Evolutionary conservation across 768 basidiomycete species (phyloP), one percentile per base, ranked within the genome.

Genomic region (Suillus fuscotomentosus): DNA sequence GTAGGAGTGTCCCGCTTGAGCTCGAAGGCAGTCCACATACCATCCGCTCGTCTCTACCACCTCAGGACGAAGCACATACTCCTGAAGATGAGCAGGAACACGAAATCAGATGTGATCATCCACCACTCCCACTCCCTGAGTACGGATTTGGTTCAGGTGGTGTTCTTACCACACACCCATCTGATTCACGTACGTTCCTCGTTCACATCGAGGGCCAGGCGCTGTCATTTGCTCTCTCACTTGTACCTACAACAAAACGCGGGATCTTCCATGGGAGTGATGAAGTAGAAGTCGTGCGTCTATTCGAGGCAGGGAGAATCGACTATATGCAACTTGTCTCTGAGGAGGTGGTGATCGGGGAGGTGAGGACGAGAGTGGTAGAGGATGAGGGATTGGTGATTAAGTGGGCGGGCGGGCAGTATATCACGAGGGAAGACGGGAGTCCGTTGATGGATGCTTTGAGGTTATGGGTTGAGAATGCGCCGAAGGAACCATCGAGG

Each of bases 361-460:
- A 59, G 3, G 57, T 42, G n/a, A 59, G 17, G 41, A 31, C 14
- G n/a, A 72, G 73, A 7, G 73, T 94, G 34, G 84, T 90, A 5
- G 76, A 81, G 42, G 84, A 90, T 69, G 83, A 86, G 9, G 76
- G 83, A 36, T 81, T 97, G 43, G 90, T 94, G 3, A 84, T 96
- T 60, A 82, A 85, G 65, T 96, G 92, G 88, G 81, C 83, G 47
- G 84, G 81, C 11, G 82, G 83, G 57, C 85, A 83, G 90, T 95
- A 91, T 73, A 87, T 95, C 61, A 90, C 88, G n/a, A 88, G 88
- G 66, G 78, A 80, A 47, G 91, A 92, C 69, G 86, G 83, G 3
- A 90, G 91, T 0, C 88, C 89, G 1, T 81, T 96, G 34, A 86
- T 95, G 80, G 83, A 86, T 42, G 88, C 91, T 0, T 83, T 98